phyloP scores from a whole-genome alignment of 2,329 filamentous ascomycete species.

The Trichoderma koningiopsis region DNA sequence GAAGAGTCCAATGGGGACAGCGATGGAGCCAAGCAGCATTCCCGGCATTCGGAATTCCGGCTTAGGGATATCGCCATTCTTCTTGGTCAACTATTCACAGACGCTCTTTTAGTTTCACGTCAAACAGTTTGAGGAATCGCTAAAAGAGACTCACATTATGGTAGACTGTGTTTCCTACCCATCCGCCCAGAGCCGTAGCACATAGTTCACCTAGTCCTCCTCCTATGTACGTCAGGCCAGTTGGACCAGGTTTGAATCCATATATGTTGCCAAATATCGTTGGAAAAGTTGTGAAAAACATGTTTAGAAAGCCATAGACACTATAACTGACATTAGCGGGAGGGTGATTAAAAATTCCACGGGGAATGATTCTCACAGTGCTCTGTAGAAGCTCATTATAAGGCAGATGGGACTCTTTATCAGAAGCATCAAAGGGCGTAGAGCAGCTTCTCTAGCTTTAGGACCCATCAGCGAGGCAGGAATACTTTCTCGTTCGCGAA shows the following conservation, averaged over 20 bases:
- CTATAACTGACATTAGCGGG: not conserved
- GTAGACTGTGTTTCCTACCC: conserved; percentile 16
- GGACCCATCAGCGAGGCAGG: not conserved
- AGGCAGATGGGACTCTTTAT: conserved; percentile 1
- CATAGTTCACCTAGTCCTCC: conserved; percentile 22
- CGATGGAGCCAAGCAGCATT: conserved; percentile 44
- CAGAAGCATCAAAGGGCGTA: not conserved
- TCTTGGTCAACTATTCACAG: conserved; percentile 23
- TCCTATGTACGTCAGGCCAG: conserved; percentile 23
- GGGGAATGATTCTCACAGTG: conserved; percentile 2
- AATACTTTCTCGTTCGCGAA: not conserved
- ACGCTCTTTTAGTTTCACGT: not conserved
- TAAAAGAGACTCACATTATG: not conserved
- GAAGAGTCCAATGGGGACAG: conserved; percentile 47
- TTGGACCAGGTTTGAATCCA: conserved; percentile 5
- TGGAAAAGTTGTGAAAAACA: conserved; percentile 56
- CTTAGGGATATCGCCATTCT: conserved; percentile 33
- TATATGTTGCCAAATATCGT: conserved; percentile 45
- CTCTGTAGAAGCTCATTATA: conserved; percentile 20
- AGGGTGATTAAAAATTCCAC: no score
- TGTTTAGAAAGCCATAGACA: conserved; percentile 54
- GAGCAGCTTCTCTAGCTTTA: conserved; percentile 32
- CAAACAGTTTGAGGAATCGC: not conserved
- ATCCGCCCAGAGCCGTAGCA: conserved; percentile 9
- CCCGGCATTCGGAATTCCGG: conserved; percentile 39